Percentiles rank a stretch among this genome's conserved stretches.
Conservation (phyloP, 139 green algal genomes). For the Volvox reticuliferus region DNA sequence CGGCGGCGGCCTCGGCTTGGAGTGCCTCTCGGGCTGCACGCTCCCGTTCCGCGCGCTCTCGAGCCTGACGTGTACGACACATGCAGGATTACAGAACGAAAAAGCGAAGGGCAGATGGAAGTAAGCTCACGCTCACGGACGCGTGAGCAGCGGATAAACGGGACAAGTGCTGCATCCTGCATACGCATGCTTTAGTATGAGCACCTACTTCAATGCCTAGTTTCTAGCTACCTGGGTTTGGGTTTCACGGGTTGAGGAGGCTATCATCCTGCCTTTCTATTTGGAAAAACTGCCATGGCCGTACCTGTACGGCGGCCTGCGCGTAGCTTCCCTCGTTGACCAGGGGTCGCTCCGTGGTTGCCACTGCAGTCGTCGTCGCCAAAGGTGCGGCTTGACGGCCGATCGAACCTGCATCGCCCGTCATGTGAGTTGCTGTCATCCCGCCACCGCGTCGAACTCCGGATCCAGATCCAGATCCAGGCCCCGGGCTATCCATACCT, state of each 20-base stretch:
- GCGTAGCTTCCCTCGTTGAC: constrained; percentile 41
- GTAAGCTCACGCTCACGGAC: too few relatives aligned
- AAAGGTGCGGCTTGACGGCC: not conserved
- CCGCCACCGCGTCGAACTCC: not conserved
- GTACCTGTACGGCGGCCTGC: constrained; percentile 5
- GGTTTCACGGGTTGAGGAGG: too few relatives aligned
- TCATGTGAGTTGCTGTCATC: not conserved
- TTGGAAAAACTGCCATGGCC: not conserved
- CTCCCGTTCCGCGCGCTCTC: constrained; percentile 26
- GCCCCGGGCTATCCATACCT: constrained; percentile 19
- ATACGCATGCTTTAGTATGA: too few relatives aligned
- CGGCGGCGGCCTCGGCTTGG: constrained; percentile 10
- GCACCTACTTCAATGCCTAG: too few relatives aligned
- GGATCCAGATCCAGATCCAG: not conserved
- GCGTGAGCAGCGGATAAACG: too few relatives aligned
- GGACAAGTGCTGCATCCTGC: too few relatives aligned
- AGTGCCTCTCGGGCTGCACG: constrained; percentile 11
- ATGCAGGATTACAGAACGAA: not conserved
- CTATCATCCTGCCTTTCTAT: too few relatives aligned
- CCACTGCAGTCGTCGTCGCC: not conserved
- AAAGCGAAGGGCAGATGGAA: too few relatives aligned
- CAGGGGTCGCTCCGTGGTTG: not conserved
- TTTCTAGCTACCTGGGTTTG: too few relatives aligned
- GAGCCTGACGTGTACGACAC: not conserved
- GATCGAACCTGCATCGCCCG: not conserved